These are phyloP conservation scores for Tulasnella sp. DNA, from an alignment of 768 basidiomycete species.

Conservation along the genomic window DNA sequence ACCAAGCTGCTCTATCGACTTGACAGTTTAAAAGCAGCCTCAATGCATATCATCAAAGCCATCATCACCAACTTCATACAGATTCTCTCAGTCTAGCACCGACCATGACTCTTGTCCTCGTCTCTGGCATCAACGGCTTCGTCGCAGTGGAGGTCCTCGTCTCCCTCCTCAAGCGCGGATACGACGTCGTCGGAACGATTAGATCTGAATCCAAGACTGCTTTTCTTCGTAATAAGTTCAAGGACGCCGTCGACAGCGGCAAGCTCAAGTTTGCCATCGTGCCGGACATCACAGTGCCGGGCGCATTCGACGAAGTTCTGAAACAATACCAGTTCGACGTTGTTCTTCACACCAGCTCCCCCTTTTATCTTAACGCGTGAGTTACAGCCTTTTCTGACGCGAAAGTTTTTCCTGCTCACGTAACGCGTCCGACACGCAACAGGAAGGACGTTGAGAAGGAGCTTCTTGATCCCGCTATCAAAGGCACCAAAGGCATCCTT, in stretches of 20 bases:
- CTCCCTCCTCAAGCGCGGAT: constrained; percentile 55
- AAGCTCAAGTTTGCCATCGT: constrained; percentile 27
- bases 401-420: background rate
- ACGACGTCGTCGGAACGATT: constrained; percentile 19
- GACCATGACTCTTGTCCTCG: constrained; percentile 47
- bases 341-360: constrained; percentile 32
- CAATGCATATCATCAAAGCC: background rate
- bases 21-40: background rate
- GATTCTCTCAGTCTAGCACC: background rate
- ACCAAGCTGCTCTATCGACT: background rate
- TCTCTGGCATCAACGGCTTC: constrained; percentile 63
- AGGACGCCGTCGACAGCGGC: background rate
- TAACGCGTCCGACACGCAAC: too few relatives aligned
- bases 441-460: constrained; percentile 24
- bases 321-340: constrained; percentile 17
- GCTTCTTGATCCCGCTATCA: constrained; percentile 38
- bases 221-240: background rate
- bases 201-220: constrained; percentile 19
- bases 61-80: background rate
- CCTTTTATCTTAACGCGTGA: constrained; percentile 20
- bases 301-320: constrained; percentile 26
- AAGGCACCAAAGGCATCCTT: constrained; percentile 39
- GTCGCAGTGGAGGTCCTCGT: constrained; percentile 64
- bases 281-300: constrained; percentile 17
- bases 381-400: background rate